Evolutionary conservation across 169 alveolate species (phyloP).

Genomic region (Plasmodium berghei): DNA sequence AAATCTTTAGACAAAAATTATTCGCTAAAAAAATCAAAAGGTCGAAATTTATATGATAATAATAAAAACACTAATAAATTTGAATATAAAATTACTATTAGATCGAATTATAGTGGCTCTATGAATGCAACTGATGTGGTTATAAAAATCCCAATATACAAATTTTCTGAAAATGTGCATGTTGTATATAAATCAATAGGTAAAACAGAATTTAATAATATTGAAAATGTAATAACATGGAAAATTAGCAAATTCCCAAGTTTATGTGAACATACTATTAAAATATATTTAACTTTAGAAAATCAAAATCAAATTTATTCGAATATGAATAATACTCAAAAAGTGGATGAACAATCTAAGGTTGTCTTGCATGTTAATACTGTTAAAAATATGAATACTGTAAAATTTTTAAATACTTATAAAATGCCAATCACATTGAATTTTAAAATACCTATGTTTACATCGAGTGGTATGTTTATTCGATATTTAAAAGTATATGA

Average conservation of each 20-base stretch:
- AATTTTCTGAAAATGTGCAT: conserved; percentile 64
- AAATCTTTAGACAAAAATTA: conserved; percentile 38
- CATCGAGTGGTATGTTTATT: conserved; percentile 69
- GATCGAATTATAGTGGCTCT: conserved; percentile 40
- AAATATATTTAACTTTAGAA: conserved; percentile 58
- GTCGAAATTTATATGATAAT: conserved; percentile 24
- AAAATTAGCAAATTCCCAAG: conserved; percentile 49
- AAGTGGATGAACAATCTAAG: conserved; percentile 46
- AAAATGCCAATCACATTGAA: conserved; percentile 78
- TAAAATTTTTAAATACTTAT: conserved; percentile 57
- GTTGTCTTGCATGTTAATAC: conserved; percentile 63
- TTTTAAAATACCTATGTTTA: conserved; percentile 82
- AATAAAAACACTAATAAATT: conserved; percentile 60
- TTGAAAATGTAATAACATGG: conserved; percentile 60
- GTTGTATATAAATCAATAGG: conserved; percentile 53
- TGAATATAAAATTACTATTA: conserved; percentile 63
- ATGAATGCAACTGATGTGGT: conserved; percentile 57
- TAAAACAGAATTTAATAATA: conserved; percentile 57
- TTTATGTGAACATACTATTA: conserved; percentile 51
- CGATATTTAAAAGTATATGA: conserved; percentile 59
- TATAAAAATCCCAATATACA: conserved; percentile 60
- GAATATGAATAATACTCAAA: conserved; percentile 64
- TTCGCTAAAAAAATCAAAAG: conserved; percentile 37
- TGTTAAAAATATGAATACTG: conserved; percentile 68
- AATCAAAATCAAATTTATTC: conserved; percentile 72